Base-by-base conservation (phyloP, 164 flowering plant genomes). In the Annona cherimola region DNA sequence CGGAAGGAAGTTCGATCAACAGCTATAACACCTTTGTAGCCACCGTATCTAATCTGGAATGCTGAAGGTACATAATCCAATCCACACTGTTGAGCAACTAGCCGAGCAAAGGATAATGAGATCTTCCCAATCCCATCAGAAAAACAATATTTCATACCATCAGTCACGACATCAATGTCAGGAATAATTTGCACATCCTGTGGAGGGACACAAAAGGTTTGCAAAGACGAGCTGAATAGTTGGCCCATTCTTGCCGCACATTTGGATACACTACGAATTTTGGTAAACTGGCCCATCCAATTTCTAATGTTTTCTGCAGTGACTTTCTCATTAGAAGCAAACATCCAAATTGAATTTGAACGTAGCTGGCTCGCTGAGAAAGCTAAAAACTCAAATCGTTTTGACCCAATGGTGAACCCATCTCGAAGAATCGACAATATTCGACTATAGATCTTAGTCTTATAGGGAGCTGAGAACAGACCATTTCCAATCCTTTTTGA, bases 171-270 rank as follows among this genome's bases (percentile, higher is more conserved):
- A 81, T 96, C 97, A 64, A 93, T 66, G 71, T 95, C 99, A 45
- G 96, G 93, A 81, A 93, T 90, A 26, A 76, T 76, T 74, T 88
- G 90, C 14, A 93, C 88, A 63, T 93, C 90, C 43, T 81, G 88
- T 5, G 54, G 73, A 0, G 82, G 85, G 45, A 95, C 94, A 54
- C 42, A 71, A 55, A 87, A 8, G 16, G 92, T 88, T 76, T 88
- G 97, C 69, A 0, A 19, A 42, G 99, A 95, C 54, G 98, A 84
- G 76, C 99, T 95, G 75, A 95, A 95, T 67, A 93, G 70, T 69
- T 93, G 99, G 42, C 99, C 98, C 98, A 95, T 95, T 78, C 99
- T 84, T 39, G 99, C 98, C 5, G 99, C 98, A 85, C 97, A 93
- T 79, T 95, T 95, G 1, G 99, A 88, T 39, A 95, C 83, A 60